Evolutionary conservation across 2,329 filamentous ascomycete genomes (phyloP), one percentile per base, ranked within the genome.

Genomic region (Colletotrichum lini): DNA sequence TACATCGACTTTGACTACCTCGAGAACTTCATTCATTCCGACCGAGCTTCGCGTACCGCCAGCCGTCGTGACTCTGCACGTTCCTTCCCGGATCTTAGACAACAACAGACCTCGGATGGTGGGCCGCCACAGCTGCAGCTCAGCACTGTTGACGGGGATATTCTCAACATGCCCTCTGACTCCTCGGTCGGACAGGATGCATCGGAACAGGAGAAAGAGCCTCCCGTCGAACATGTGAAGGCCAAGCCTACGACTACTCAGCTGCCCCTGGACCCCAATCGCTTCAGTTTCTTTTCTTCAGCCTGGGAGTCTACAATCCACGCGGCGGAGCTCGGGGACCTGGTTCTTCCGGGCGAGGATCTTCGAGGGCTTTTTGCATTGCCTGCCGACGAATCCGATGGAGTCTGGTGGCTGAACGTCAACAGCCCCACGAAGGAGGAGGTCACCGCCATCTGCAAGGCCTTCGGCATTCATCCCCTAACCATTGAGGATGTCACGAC

Each of bases 331-430:
- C 89, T 99, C 73, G 94, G 94, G 23, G 96, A 95, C 76, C 88
- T 98, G 10, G 89, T 98, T 5, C 90, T 98, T 68, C 95, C 95
- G 2, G 96, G 95, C 10, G 96, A 98, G 80, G 93, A 93, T 69
- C 93, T 98, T 76, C 92, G 94, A 42, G 94, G 95, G 67, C 89
- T 99, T 13, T 99, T 99, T 79, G 85, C 86, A 42, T 84, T 91
- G 44, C 90, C 90, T 8, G 90, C 87, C 63, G 87, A 88, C 40
- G 89, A 91, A 72, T 81, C 84, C 2, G 88, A 95, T 76, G 96
- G 96, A 77, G 95, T 98, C n/a, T 99, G 96, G 95, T 99, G 96
- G 96, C 87, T 99, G 61, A 97, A 99, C 78, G 92, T 98, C 80
- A 93, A 96, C 79, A 94, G 94, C 75, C 94, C 96, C 1, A 95